Percentiles rank a stretch among this genome's conserved stretches.
These are phyloP conservation scores for Solanum virginianum DNA, from an alignment of 257 asterid species.

Conservation along the genomic window DNA sequence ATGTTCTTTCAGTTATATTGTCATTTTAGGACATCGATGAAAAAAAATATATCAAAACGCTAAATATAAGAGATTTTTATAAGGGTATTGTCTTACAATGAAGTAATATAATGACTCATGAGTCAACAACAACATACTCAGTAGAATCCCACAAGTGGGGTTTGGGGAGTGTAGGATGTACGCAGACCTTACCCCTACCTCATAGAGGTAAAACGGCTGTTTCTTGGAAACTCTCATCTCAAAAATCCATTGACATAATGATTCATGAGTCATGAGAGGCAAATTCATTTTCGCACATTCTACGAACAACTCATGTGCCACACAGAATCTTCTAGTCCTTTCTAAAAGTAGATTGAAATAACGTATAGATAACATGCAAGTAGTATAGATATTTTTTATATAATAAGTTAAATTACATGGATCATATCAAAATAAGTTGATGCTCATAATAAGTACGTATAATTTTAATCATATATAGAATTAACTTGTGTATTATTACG, in stretches of 20 bases:
- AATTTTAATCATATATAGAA: background rate
- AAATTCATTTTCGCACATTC: background rate
- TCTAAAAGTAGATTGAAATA: background rate
- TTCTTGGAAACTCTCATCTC: too few relatives aligned
- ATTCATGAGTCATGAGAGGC: background rate
- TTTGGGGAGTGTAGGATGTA: too few relatives aligned
- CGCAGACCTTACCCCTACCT: too few relatives aligned
- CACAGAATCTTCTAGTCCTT: background rate
- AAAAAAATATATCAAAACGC: background rate
- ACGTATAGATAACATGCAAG: background rate
- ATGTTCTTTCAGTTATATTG: background rate
- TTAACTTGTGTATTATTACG: too few relatives aligned
- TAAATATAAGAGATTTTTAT: background rate
- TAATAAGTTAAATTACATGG: too few relatives aligned
- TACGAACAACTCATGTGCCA: background rate
- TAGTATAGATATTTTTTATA: too few relatives aligned
- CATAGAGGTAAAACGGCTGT: too few relatives aligned
- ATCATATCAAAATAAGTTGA: too few relatives aligned
- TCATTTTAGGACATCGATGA: background rate
- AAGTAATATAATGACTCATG: background rate
- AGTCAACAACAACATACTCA: too few relatives aligned
- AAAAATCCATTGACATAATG: too few relatives aligned
- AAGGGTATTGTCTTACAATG: background rate
- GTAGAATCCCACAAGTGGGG: too few relatives aligned
- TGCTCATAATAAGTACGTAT: background rate